These are phyloP conservation scores for Ceratocystis huliohia DNA, from an alignment of 2,329 filamentous ascomycete genomes.

Conservation along the genomic window DNA sequence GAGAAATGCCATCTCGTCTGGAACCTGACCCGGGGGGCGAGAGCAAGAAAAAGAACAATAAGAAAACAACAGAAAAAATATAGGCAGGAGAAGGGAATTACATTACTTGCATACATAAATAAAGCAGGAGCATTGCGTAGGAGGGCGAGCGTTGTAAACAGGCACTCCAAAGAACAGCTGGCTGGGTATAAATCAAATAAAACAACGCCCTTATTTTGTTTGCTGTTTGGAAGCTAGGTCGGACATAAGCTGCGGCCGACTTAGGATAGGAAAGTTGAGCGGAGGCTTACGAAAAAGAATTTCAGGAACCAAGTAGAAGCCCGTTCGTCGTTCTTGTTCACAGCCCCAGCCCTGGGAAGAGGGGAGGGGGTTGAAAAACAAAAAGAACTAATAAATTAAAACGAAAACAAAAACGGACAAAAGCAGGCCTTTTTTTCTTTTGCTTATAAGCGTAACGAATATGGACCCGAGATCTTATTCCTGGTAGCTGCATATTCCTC, in stretches of 20 bases:
- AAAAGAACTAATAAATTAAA: not conserved
- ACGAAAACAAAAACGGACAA: not conserved
- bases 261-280: not conserved
- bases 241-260: constrained; percentile 1
- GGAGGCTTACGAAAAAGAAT: not conserved
- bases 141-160: too few species aligned
- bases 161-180: too few species aligned
- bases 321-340: not conserved
- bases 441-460: too few species aligned
- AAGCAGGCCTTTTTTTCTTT: too few species aligned
- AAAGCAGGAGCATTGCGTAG: not conserved
- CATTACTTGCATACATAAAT: not conserved
- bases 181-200: not conserved
- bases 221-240: not conserved
- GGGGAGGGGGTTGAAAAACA: not conserved
- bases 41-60: not conserved
- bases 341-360: not conserved
- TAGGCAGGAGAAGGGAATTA: not conserved
- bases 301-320: constrained; percentile 1
- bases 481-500: not conserved
- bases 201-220: not conserved
- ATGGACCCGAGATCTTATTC: too few species aligned
- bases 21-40: not conserved
- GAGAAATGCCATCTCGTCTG: not conserved
- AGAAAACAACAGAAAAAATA: not conserved